Conservation (phyloP, 2,329 filamentous ascomycete genomes). For the Setomelanomma holmii region DNA sequence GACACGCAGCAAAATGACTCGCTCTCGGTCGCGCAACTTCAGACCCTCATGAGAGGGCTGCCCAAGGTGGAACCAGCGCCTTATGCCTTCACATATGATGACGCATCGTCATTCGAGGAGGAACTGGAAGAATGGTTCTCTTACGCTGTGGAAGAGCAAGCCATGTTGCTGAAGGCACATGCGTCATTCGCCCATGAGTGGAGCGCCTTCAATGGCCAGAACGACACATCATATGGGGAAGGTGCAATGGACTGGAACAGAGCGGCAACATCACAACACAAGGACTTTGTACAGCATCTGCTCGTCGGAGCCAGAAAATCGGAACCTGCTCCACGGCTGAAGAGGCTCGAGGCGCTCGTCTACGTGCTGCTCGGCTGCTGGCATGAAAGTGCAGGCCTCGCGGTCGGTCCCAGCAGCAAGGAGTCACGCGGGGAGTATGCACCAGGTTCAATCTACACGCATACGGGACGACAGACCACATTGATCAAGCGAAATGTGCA, state of each 20-base stretch:
- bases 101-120: constrained; percentile 70
- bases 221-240: constrained; percentile 48
- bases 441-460: too few species aligned
- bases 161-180: constrained; percentile 77
- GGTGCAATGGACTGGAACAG: constrained; percentile 70
- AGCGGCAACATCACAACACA: constrained; percentile 63
- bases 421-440: too few species aligned
- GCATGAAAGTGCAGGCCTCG: constrained; percentile 57
- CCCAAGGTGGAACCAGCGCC: constrained; percentile 52
- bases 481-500: constrained; percentile 55
- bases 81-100: constrained; percentile 78
- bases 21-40: constrained; percentile 57
- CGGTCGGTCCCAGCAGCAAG: constrained; percentile 7
- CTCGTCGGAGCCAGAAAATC: constrained; percentile 40
- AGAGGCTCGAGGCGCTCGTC: constrained; percentile 53
- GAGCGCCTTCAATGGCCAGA: constrained; percentile 53
- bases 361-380: constrained; percentile 58
- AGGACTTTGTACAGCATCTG: constrained; percentile 62
- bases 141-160: constrained; percentile 85
- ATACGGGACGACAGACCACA: constrained; percentile 53
- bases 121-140: constrained; percentile 98
- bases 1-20: constrained; percentile 50
- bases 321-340: constrained; percentile 41
- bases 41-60: constrained; percentile 53
- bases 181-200: constrained; percentile 80